Base-by-base conservation (phyloP, 2,329 filamentous ascomycete species). In the Macrophomina phaseolina region DNA sequence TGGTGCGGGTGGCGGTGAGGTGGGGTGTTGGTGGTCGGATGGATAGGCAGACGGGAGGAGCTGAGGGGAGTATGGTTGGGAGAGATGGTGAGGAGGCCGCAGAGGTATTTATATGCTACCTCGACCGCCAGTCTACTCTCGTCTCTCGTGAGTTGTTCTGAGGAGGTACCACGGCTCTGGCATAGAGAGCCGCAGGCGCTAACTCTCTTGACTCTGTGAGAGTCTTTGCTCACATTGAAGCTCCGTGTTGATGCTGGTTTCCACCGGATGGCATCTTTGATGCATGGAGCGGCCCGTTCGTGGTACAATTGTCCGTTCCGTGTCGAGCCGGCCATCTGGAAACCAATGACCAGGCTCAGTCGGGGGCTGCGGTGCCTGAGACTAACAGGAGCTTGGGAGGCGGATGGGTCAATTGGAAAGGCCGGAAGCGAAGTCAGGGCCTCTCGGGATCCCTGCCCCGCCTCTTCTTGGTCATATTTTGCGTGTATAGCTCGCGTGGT, bases 121-220 rank as follows among this genome's bases (percentile, higher is more conserved):
- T 40, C 61, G 40, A 60, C 18, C 42, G 53, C 53, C 63, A 40
- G 42, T 58, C 45, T 34, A n/a, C 28, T 64, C 18, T 64, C 23
- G 40, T n/a, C 34, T 56, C 51, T 65, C 28, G 52, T 34, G 42
- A 58, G 23, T 36, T 34, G 5, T n/a, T 52, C 23, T 40, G 40
- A 65, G 34, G 52, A 55, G 52, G 63, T 58, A 38, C 42, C 51
- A 58, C 42, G n/a, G 63, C 30, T 49, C 46, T 42, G 84, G 68
- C 83, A 85, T 75, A 89, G 85, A 9, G 88, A 75, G 1, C 83
- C 84, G 69, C 53, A 66, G 48, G 38, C 63, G 63, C 64, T 66
- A 66, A 53, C n/a, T 45, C 46, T 18, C 42, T 66, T 60, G 46
- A 52, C 28, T 52, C 38, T 42, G 53, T 66, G 38, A 60, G 48